Evolutionary conservation across 331 rosid genomes (phyloP).

Genomic region (Pyracantha coccinea): DNA sequence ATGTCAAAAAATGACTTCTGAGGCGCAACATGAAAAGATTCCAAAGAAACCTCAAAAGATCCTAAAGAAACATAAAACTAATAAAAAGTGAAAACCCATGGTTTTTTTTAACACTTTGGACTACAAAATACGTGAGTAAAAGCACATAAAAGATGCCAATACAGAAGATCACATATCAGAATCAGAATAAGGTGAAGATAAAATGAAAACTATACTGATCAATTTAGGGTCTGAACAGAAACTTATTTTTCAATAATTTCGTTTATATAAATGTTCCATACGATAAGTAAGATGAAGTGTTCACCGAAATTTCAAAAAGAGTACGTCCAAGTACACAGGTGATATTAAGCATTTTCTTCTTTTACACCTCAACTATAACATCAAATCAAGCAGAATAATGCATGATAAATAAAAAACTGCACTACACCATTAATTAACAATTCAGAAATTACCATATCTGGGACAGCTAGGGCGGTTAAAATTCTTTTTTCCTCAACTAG

Average conservation of each 20-base stretch:
- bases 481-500: too few relatives aligned
- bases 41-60: neutral
- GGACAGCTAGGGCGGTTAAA: neutral
- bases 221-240: neutral
- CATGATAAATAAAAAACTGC: too few relatives aligned
- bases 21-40: neutral
- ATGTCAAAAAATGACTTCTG: neutral
- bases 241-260: neutral
- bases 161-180: constrained; percentile 6
- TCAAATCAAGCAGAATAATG: too few relatives aligned
- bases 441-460: neutral
- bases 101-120: neutral
- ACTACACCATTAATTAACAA: neutral
- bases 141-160: neutral
- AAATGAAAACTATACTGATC: neutral
- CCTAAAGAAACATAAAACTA: constrained; percentile 8
- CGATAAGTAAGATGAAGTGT: too few relatives aligned
- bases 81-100: neutral
- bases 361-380: too few relatives aligned
- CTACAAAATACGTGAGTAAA: neutral
- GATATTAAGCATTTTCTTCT: too few relatives aligned
- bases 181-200: neutral
- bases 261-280: too few relatives aligned
- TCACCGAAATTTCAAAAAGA: too few relatives aligned
- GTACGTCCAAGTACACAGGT: too few relatives aligned